phyloP scores from a whole-genome alignment of 768 basidiomycete species.

The Mycena crocata region DNA sequence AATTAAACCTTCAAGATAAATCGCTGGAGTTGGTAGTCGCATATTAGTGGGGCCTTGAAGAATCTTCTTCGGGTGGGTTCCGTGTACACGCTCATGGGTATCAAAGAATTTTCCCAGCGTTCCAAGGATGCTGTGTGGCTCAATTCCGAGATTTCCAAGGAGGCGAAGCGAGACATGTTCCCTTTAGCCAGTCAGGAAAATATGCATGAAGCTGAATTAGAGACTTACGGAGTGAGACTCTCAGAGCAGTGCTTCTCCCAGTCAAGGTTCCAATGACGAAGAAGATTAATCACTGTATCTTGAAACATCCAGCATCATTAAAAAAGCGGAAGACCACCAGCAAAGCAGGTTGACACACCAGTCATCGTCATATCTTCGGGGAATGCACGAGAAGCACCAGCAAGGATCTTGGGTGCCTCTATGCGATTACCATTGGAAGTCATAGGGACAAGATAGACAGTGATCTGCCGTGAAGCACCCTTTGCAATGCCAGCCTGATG shows the following conservation, averaged over 20 bases:
- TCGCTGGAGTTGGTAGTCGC: neutral
- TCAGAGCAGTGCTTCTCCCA: slow-evolving; percentile 28
- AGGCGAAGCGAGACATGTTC: slow-evolving; percentile 1
- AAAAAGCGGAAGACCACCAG: neutral
- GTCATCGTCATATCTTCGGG: slow-evolving; percentile 1
- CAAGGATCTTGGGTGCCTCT: slow-evolving; percentile 9
- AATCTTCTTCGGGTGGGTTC: neutral
- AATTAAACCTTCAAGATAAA: slow-evolving; percentile 10
- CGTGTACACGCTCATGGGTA: neutral
- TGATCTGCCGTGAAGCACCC: slow-evolving; percentile 7
- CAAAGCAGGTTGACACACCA: neutral
- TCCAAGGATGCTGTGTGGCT: neutral
- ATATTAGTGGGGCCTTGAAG: slow-evolving; percentile 1
- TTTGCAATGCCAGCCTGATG: slow-evolving; percentile 7
- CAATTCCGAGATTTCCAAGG: neutral
- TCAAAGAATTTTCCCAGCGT: neutral
- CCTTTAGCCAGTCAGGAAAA: neutral
- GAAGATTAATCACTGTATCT: slow-evolving; percentile 2
- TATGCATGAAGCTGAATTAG: neutral
- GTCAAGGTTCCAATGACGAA: slow-evolving; percentile 14
- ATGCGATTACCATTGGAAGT: slow-evolving; percentile 9
- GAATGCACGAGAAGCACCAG: slow-evolving; percentile 7
- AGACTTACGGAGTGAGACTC: slow-evolving; percentile 4
- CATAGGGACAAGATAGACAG: slow-evolving; percentile 11
- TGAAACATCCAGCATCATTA: neutral